Conservation (phyloP, 805 yeast species). For the Wickerhamiella occidentalis region DNA sequence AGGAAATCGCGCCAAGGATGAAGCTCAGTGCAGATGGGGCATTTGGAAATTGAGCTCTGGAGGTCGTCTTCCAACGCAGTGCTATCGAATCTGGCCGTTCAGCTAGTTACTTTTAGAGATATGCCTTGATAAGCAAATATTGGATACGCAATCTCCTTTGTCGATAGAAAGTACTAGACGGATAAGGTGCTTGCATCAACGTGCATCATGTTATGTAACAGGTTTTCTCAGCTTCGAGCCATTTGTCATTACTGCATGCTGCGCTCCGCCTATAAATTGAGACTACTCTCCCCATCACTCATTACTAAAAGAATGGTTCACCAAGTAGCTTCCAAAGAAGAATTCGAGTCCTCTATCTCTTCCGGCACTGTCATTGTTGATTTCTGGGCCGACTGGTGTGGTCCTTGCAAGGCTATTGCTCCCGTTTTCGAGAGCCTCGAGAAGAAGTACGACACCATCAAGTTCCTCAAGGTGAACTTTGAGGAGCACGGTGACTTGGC, state of each 20-base stretch:
- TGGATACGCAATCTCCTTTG: too few relatives aligned
- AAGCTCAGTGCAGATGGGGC: too few relatives aligned
- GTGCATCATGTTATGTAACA: too few relatives aligned
- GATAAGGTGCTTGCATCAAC: too few relatives aligned
- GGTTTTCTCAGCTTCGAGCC: neutral
- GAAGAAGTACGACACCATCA: slow-evolving; percentile 46
- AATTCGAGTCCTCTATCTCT: slow-evolving; percentile 57
- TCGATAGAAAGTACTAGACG: too few relatives aligned
- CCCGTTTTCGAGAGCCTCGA: slow-evolving; percentile 67
- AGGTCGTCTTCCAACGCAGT: too few relatives aligned
- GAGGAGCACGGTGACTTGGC: slow-evolving; percentile 66
- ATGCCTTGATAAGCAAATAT: too few relatives aligned
- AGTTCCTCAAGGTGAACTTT: slow-evolving; percentile 84
- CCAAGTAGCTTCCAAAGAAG: slow-evolving; percentile 37
- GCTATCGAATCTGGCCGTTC: too few relatives aligned
- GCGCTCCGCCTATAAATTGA: slow-evolving; percentile 8
- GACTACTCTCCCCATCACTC: neutral
- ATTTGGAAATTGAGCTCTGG: too few relatives aligned
- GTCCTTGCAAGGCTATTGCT: slow-evolving; percentile 96
- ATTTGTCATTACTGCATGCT: slow-evolving; percentile 8
- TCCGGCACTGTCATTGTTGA: slow-evolving; percentile 81
- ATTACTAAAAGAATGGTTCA: slow-evolving; percentile 37
- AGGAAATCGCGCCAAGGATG: too few relatives aligned
- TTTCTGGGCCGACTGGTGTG: slow-evolving; percentile 97
- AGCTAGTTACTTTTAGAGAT: too few relatives aligned